Evolutionary conservation across 2,329 filamentous ascomycete species (phyloP), one percentile per base, ranked within the genome.

Genomic region (Penicillium sp.): DNA sequence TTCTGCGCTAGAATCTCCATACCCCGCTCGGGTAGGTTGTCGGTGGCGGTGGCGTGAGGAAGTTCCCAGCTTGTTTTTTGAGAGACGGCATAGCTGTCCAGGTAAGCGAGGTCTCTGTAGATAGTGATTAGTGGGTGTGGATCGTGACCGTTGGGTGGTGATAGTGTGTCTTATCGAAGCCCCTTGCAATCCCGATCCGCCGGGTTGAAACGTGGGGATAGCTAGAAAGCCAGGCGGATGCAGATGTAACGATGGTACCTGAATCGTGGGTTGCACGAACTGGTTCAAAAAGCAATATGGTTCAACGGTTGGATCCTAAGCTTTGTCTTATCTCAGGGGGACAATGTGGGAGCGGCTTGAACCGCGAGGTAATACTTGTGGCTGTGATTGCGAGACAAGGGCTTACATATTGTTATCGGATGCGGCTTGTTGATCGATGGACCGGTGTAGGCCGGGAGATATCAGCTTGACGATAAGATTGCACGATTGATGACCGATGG

Each of bases 11-110:
- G 14, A n/a, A 26, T 22, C 14, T 20, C 23, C 42, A 7, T 40
- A 27, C 44, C 50, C 51, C 56, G 54, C 47, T 37, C 40, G 44
- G 29, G 20, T 45, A 46, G 29, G 40, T 12, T 5, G 47, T 48
- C 6, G 14, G 14, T 26, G 46, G n/a, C 29, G 22, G 46, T 49
- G 51, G 54, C 54, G 42, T 35, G 50, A 47, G 44, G 33, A 37
- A 50, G 12, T 27, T 45, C 25, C n/a, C 12, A 27, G 43, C 26
- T 45, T 27, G n/a, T 40, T 22, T 40, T 40, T n/a, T 9, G n/a
- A 14, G 18, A 22, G 8, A 22, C 37, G n/a, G 37, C 18, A 12
- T 22, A 40, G 18, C 18, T 40, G 22, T 22, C n/a, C 22, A 4
- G 9, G 15, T 40, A 40, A 40, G 37, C 37, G 37, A 40, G 18